Base-by-base conservation (phyloP, 176 grass and related monocot genomes). In the Dendrocalamus sinicus region DNA sequence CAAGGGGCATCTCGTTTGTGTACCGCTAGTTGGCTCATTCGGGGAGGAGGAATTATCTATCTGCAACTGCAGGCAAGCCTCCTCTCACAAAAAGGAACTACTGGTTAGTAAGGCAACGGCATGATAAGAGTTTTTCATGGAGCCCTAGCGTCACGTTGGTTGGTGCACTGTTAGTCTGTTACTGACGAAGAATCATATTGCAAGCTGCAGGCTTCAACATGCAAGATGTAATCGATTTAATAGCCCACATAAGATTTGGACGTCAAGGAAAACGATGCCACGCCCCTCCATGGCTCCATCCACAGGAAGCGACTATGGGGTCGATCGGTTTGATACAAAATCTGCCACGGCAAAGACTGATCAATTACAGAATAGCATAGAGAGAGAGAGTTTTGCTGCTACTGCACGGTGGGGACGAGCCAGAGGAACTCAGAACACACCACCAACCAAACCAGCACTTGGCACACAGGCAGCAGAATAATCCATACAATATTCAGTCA, bases 41-140 rank as follows among this genome's bases (percentile, higher is more conserved):
- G 8, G 30, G 17, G 70, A 17, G 30, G 13, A 48, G 37, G 7
- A 69, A 48, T 41, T 28, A 12, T 75, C 65, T 46, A 11, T 52
- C 85, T 55, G 67, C 79, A 47, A 22, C 57, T 16, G 84, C 84
- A 90, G 79, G 70, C 84, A 83, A 46, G 23, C 75, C 75, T 65
- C 77, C 61, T 17, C 77, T 23, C 20, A 6, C 50, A 72, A 30
- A 74, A 81, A 41, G 58, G 13, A 54, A 40, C 9, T 5, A 40
- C 9, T 3, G 70, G 85, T 32, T 23, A 8, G 77, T 12, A 63
- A 23, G 32, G 3, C 63, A 32, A 4, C 35, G 50, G 8, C 78
- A 22, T 65, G 32, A 66, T 41, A 6, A 75, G 59, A 24, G 40
- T 3, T 26, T 26, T 13, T 52, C 32, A 46, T 62, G 52, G 6